Evolutionary conservation across 805 yeast genomes (phyloP), one percentile per base, ranked within the genome.

Genomic region (Saturnispora gosingensis): DNA sequence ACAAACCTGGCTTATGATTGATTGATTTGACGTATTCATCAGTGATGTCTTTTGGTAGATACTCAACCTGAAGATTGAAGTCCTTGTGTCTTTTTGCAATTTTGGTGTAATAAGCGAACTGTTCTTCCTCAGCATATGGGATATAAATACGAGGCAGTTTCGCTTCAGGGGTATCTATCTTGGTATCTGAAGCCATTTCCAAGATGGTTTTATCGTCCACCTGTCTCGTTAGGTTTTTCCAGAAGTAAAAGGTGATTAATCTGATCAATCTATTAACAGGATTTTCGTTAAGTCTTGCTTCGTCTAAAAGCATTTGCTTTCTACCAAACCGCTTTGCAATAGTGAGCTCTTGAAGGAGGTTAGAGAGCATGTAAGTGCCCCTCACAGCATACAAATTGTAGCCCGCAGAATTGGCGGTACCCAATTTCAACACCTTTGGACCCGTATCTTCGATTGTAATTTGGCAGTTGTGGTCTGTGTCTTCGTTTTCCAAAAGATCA

Each of bases 281-380:
- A 62, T 88, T 88, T 67, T 89, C 97, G 63, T 80, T 85, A 53
- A 90, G 73, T 54, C 96, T 69, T 8, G 82, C 84, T 64, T 89
- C 96, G 65, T 88, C 96, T 54, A 89, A 67, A 47, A 86, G 73
- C 73, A 88, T 81, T 61, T 81, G 85, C 55, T 80, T 81, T 56
- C 91, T 75, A 8, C 96, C 96, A 64, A 82, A 78, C 52, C 85
- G 72, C 62, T 85, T 80, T 13, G 97, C 97, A 54, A 88, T 81
- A 0, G 96, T 88, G 57, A 89, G 72, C 67, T 89, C 97, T 69
- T 89, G 97, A 51, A 89, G 72, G 39, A 90, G 68, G 66, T 90
- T 90, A 0, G 93, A 83, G 46, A 89, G 69, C 90, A 85, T 85
- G 62, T 89, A 89, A 0, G 96, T 89, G 3, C 97, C 97, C 53